Conservation (phyloP, 345 rosid genomes). For the Citropsis articulata region DNA sequence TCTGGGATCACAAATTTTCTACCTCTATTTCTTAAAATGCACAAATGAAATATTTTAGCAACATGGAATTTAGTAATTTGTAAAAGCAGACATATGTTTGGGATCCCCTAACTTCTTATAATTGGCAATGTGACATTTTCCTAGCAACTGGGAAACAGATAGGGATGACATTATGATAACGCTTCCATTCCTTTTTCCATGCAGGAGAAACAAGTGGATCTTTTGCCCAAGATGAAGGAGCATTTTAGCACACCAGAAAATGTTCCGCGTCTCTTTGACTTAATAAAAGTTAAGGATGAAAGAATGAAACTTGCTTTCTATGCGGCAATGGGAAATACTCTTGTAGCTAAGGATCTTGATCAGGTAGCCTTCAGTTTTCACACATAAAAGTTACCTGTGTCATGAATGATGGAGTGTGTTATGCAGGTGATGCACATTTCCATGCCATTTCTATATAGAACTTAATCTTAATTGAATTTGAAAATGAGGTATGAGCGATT, state of each 20-base stretch:
- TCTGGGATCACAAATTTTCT: background rate
- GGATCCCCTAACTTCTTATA: background rate
- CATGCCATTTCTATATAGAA: background rate
- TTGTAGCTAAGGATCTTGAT: constrained; percentile 86
- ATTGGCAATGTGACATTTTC: background rate
- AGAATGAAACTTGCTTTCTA: constrained; percentile 92
- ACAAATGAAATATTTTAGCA: background rate
- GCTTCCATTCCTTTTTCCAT: constrained; percentile 14
- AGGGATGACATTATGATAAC: background rate
- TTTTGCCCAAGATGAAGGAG: constrained; percentile 56
- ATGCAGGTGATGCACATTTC: background rate
- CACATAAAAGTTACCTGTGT: background rate
- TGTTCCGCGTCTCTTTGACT: constrained; percentile 90
- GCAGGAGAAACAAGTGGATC: constrained; percentile 87
- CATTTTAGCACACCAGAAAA: constrained; percentile 79
- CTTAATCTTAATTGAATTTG: background rate
- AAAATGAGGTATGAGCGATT: background rate
- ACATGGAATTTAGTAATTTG: background rate
- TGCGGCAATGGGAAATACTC: constrained; percentile 79
- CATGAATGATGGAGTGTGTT: background rate
- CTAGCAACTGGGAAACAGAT: background rate
- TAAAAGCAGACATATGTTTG: background rate
- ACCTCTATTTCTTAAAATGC: background rate
- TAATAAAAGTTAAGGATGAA: constrained; percentile 80
- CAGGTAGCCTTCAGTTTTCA: constrained; percentile 49